Conservation (phyloP, 202 grass and related monocot genomes). For the Thinopyrum obtusiflorum region DNA sequence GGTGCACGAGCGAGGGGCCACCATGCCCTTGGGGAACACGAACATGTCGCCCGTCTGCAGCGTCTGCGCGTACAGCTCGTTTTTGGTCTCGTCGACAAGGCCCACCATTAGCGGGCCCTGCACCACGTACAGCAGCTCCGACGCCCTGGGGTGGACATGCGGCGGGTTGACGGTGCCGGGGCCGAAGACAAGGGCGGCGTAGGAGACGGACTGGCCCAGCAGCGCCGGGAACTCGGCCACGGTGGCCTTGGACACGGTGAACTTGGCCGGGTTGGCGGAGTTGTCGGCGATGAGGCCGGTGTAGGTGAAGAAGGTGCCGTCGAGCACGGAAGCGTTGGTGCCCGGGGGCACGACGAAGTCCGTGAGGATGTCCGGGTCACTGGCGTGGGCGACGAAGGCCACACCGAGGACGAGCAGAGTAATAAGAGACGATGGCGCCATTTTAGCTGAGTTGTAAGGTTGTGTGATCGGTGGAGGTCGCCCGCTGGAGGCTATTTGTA, state of each 20-base stretch:
- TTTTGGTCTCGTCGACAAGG: slow-evolving; percentile 11
- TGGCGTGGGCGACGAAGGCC: not conserved
- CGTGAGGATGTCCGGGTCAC: slow-evolving; percentile 45
- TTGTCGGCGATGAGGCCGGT: not conserved
- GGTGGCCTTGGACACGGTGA: slow-evolving; percentile 29
- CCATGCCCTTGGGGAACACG: too few species aligned
- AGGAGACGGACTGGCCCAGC: slow-evolving; percentile 41
- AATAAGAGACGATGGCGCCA: not conserved
- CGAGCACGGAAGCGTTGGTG: not conserved
- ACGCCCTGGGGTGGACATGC: slow-evolving; percentile 57
- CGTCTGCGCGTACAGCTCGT: slow-evolving; percentile 28
- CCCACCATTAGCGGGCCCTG: slow-evolving; percentile 23
- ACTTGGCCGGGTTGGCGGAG: not conserved
- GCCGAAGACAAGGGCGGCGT: slow-evolving; percentile 24
- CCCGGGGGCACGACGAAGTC: slow-evolving; percentile 18
- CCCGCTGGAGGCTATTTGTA: not conserved
- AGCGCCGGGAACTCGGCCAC: slow-evolving; percentile 40
- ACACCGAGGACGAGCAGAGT: not conserved
- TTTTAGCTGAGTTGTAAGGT: not conserved
- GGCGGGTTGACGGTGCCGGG: slow-evolving; percentile 45
- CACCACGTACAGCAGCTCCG: slow-evolving; percentile 34
- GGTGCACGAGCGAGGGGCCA: too few species aligned
- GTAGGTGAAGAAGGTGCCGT: slow-evolving; percentile 39
- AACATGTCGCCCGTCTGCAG: slow-evolving; percentile 32
- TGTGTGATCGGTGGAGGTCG: not conserved